Conservation (phyloP, 805 yeast genomes). For the Yarrowia sp. region DNA sequence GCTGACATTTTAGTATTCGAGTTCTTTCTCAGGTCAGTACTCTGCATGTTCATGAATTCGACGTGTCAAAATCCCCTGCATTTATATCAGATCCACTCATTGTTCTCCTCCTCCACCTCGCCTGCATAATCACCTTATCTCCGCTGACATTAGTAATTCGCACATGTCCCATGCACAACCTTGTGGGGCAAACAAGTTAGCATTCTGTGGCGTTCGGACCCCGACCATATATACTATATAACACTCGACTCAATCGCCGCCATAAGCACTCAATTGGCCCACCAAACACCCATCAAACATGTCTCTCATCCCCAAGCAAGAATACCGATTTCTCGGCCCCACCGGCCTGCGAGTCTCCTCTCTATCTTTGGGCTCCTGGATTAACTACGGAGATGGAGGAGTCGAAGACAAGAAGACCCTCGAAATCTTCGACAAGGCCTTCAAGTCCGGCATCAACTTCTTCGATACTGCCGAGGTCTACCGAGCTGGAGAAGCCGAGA, state of each 20-base stretch:
- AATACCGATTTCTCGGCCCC: conserved; percentile 49
- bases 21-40: too few species aligned
- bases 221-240: neutral
- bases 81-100: too few species aligned
- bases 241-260: neutral
- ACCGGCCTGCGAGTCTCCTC: conserved; percentile 49
- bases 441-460: conserved; percentile 49
- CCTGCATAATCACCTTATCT: conserved; percentile 25
- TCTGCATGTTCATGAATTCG: too few species aligned
- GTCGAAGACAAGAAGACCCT: conserved; percentile 45
- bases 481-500: conserved; percentile 47
- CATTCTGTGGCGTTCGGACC: conserved; percentile 16
- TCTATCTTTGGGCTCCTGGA: conserved; percentile 50
- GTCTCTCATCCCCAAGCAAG: conserved; percentile 41
- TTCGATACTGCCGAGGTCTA: conserved; percentile 50
- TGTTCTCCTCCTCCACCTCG: neutral
- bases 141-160: conserved; percentile 9
- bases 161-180: conserved; percentile 8
- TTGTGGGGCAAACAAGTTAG: neutral
- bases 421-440: conserved; percentile 47
- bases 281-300: neutral
- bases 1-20: too few species aligned
- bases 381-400: conserved; percentile 46
- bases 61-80: too few species aligned
- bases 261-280: neutral